Percentiles rank a stretch among this genome's conserved stretches.
Conservation (phyloP, 2,329 filamentous ascomycete species). For the Ophiostoma piceae region DNA sequence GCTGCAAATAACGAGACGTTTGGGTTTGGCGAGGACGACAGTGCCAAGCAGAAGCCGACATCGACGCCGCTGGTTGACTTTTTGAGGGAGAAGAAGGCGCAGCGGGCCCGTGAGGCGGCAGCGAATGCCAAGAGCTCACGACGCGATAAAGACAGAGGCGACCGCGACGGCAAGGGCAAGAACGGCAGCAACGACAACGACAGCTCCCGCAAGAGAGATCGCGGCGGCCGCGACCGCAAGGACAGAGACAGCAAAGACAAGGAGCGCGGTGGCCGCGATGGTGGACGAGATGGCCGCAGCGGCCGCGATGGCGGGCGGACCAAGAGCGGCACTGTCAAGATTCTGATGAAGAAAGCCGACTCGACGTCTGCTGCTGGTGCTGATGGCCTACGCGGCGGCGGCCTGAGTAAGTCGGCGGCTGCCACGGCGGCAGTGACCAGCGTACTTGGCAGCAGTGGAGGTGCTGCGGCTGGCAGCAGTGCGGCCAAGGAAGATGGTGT, state of each 20-base stretch:
- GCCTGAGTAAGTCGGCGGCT: constrained; percentile 36
- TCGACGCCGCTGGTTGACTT: constrained; percentile 88
- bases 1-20: constrained; percentile 9
- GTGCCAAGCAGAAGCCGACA: constrained; percentile 57
- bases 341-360: constrained; percentile 55
- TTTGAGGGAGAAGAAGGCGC: constrained; percentile 86
- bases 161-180: constrained; percentile 37
- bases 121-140: constrained; percentile 47
- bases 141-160: background rate
- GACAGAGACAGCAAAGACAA: constrained; percentile 38
- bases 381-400: background rate
- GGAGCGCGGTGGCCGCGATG: constrained; percentile 46
- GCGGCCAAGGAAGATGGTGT: constrained; percentile 34
- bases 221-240: constrained; percentile 1
- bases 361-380: constrained; percentile 44
- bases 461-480: constrained; percentile 42
- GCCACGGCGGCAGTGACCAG: constrained; percentile 50
- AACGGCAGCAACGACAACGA: constrained; percentile 37
- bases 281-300: constrained; percentile 40
- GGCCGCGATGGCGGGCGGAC: constrained; percentile 29
- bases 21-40: constrained; percentile 39
- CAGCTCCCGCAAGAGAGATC: background rate
- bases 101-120: constrained; percentile 54
- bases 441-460: constrained; percentile 33
- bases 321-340: constrained; percentile 59